phyloP scores from a whole-genome alignment of 495 filamentous ascomycete species.

The Physcia stellaris region DNA sequence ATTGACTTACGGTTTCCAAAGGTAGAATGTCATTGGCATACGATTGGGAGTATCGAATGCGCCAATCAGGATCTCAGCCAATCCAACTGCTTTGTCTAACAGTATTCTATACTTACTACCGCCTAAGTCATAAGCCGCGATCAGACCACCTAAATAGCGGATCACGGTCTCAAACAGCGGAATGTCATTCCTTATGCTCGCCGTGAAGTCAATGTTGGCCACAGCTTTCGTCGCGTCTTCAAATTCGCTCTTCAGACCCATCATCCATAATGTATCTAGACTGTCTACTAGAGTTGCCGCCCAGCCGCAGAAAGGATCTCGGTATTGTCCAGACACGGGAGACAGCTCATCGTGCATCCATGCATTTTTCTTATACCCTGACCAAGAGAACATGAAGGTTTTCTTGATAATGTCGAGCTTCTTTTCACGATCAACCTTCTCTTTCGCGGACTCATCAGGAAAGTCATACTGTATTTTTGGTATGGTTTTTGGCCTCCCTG shows the following conservation, averaged over 20 bases:
- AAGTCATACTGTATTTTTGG: slow-evolving; percentile 66
- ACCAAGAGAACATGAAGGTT: slow-evolving; percentile 62
- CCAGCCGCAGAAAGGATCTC: slow-evolving; percentile 85
- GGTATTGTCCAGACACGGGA: slow-evolving; percentile 45
- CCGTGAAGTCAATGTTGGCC: slow-evolving; percentile 79
- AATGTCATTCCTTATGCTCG: slow-evolving; percentile 46
- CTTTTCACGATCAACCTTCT: slow-evolving; percentile 45
- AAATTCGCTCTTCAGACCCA: slow-evolving; percentile 83
- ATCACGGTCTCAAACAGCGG: slow-evolving; percentile 82
- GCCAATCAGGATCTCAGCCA: slow-evolving; percentile 79
- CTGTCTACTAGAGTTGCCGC: slow-evolving; percentile 86
- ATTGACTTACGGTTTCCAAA: slow-evolving; percentile 57
- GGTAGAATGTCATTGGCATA: slow-evolving; percentile 81
- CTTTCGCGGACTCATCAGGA: slow-evolving; percentile 43
- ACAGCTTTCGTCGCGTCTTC: slow-evolving; percentile 69
- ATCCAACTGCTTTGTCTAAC: slow-evolving; percentile 74
- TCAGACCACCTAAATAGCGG: slow-evolving; percentile 68
- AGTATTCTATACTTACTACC: slow-evolving; percentile 54
- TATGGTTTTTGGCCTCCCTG: slow-evolving; percentile 50
- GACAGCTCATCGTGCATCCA: slow-evolving; percentile 70
- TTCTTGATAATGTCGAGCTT: slow-evolving; percentile 51
- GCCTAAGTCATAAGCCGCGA: slow-evolving; percentile 72
- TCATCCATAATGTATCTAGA: slow-evolving; percentile 94
- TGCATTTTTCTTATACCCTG: slow-evolving; percentile 56
- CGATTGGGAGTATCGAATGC: slow-evolving; percentile 95